Conservation (phyloP, 2,329 filamentous ascomycete species). For the Diaporthe citriasiana region DNA sequence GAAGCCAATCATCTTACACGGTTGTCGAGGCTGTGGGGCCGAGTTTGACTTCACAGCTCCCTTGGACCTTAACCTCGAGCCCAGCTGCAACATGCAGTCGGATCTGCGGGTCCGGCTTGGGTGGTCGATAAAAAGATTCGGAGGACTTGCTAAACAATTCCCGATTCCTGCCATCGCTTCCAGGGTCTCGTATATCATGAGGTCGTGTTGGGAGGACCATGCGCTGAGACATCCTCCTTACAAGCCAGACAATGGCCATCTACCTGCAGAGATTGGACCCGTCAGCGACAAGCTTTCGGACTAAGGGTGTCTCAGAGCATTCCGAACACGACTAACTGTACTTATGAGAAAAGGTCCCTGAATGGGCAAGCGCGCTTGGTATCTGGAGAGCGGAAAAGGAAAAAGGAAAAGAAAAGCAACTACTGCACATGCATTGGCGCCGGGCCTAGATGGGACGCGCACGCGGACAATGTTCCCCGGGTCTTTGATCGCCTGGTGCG, state of each 20-base stretch:
- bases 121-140: constrained; percentile 4
- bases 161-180: background rate
- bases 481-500: constrained; percentile 20
- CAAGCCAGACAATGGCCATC: constrained; percentile 29
- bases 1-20: constrained; percentile 34
- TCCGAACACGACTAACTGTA: constrained; percentile 28
- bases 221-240: constrained; percentile 27
- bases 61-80: background rate
- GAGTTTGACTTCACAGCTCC: constrained; percentile 14
- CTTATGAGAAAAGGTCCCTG: constrained; percentile 8
- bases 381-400: constrained; percentile 15
- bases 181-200: constrained; percentile 17
- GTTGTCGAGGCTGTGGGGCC: constrained; percentile 26
- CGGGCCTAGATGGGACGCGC: background rate
- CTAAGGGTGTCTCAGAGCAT: constrained; percentile 13
- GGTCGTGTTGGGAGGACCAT: constrained; percentile 22
- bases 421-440: constrained; percentile 19
- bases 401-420: constrained; percentile 17
- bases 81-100: constrained; percentile 19
- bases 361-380: background rate
- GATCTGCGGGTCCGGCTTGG: background rate
- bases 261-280: constrained; percentile 32
- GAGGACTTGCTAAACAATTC: background rate
- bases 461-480: constrained; percentile 25
- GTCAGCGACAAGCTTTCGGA: constrained; percentile 26